Base-by-base conservation (phyloP, 257 asterid species). In the Voacanga thouarsii region DNA sequence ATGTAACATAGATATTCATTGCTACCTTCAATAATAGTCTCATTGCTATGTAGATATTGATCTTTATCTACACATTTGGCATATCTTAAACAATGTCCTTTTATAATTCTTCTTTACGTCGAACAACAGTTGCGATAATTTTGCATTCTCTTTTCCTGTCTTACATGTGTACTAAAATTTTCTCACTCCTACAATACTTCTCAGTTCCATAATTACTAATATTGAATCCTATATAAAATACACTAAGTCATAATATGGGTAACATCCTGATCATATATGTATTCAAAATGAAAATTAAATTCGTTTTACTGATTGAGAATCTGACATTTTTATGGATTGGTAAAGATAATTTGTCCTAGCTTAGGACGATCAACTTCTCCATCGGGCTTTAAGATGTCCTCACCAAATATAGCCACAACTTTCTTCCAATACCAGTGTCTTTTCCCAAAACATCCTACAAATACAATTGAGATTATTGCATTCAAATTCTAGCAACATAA, bases 321-420 rank as follows among this genome's bases (percentile, higher is more conserved):
- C 82, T 93, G 96, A 24, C 97, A 96, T 82, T 89, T 90, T 80
- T 86, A 90, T 21, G 85, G 89, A 85, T 93, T 88, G 66, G 86
- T 83, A 75, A 96, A 93, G 33, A 96, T 96, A n/a, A 89, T 87
- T 74, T 89, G 92, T 45, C 99, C 97, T 5, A 96, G 85, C 81
- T 90, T 92, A 21, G 89, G 89, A 2, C 98, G 93, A 88, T 96
- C 97, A 61, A 96, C 92, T 84, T 90, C 98, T 72, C 97, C 97
- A 63, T 83, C 77, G 45, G 87, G 85, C 71, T 83, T 85, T 84
- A 96, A 87, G 74, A 93, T 90, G 37, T 90, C 97, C 45, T 85
- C 88, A 44, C 98, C 96, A 71, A 96, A 93, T 41, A 97, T 88
- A 9, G 88, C 92, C 82, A 92, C 97, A 39, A 87, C 97, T 83